Base-by-base conservation (phyloP, 1,284 basidiomycete genomes). In the Tremellales sp. region DNA sequence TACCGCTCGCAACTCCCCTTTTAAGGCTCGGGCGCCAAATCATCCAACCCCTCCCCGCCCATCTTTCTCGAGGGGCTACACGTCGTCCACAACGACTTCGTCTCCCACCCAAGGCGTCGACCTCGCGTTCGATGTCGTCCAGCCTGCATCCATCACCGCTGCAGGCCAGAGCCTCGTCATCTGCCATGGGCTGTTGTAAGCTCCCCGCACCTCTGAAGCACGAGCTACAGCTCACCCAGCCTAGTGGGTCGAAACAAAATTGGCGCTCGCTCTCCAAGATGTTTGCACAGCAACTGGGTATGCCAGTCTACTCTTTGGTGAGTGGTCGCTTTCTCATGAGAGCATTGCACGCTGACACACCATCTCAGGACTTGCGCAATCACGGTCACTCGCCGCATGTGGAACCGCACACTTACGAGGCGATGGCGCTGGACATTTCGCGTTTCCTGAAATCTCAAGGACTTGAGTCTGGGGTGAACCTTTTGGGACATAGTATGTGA, bases 401-500 rank as follows among this genome's bases (percentile, higher is more conserved):
- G 18, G 63, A 70, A 24, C 73, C 75, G 1, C 74, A 76, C 53
- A 66, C 66, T 2, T 80, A 79, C 54, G 60, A 54, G 2, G 70
- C 68, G 4, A 74, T 74, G 73, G 70, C 73, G 1, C 58, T 58
- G n/a, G 76, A 77, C 46, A 61, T 77, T 5, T 57, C 67, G 2
- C 48, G 57, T 3, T 79, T 79, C 57, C 58, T 79, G 47, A 29
- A 62, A 4, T 61, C 73, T 21, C 64, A 70, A 3, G 54, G 63
- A 3, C 61, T 79, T 7, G 53, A 50, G 9, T 57, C 71, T 8
- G 63, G 65, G 27, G 71, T 77, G 14, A 74, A 75, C 29, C 66
- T 80, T 12, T 60, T 79, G 28, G 79, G 79, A 0, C 79, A 80
- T 47, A 78, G 76, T 22, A 78, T 80, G 76, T 76, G 39, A 45